Percentiles rank a stretch among this genome's conserved stretches.
Conservation (phyloP, 1,139 yeast genomes). For the Petasospora rhodanensis region DNA sequence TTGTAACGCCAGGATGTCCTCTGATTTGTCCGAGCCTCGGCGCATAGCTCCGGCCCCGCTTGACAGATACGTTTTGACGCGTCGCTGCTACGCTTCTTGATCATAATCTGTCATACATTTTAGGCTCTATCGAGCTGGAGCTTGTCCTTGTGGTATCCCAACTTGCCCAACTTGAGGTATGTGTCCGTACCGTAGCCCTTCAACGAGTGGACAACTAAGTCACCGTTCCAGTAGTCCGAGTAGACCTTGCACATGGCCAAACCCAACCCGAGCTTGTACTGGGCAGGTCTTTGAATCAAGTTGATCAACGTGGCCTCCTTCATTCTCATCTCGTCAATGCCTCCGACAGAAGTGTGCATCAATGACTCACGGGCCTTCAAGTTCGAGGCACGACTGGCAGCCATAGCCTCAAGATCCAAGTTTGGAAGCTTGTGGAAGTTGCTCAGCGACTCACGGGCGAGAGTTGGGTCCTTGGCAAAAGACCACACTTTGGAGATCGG, state of each 20-base stretch:
- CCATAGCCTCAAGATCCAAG: constrained; percentile 21
- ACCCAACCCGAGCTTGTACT: constrained; percentile 77
- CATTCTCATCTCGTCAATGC: constrained; percentile 23
- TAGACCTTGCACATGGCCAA: constrained; percentile 88
- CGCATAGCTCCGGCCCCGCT: no score
- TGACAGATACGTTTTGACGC: no score
- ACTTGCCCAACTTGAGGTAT: constrained; percentile 67
- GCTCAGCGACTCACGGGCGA: constrained; percentile 51
- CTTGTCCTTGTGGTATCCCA: constrained; percentile 60
- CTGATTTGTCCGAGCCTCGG: no score
- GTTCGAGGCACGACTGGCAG: constrained; percentile 4
- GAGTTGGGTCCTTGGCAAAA: constrained; percentile 63
- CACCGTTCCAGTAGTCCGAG: constrained; percentile 96
- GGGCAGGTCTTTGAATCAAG: constrained; percentile 67
- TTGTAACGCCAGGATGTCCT: no score
- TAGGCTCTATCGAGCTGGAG: constrained; percentile 72
- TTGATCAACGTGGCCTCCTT: constrained; percentile 42
- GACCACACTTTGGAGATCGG: constrained; percentile 72
- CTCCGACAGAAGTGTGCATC: constrained; percentile 26
- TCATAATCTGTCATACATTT: constrained; percentile 2
- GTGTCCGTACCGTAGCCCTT: constrained; percentile 94
- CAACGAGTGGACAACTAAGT: constrained; percentile 70
- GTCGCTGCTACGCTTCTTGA: no score
- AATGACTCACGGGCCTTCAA: constrained; percentile 17
- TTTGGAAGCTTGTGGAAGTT: constrained; percentile 72